Conservation (phyloP, 805 yeast species). For the Middelhovenomyces tepae region DNA sequence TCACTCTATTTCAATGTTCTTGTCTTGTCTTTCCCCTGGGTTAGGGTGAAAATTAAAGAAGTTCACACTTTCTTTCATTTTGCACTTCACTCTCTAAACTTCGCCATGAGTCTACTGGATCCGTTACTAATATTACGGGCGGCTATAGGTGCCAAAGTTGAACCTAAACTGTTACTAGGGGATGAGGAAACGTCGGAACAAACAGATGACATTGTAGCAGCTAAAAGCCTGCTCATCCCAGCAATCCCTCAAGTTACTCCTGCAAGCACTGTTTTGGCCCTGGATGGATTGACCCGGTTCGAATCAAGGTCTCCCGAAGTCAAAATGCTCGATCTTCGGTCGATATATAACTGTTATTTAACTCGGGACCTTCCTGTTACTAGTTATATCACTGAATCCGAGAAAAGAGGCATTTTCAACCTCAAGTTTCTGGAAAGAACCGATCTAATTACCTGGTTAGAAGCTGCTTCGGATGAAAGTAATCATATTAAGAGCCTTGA, state of each 20-base stretch:
- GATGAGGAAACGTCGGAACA: constrained; percentile 16
- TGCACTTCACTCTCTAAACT: too few relatives aligned
- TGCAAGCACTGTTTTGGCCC: constrained; percentile 20
- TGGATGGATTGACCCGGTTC: constrained; percentile 48
- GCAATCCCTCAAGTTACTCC: constrained; percentile 16
- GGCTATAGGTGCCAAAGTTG: constrained; percentile 22
- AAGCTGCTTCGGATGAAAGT: constrained; percentile 55
- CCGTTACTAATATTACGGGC: constrained; percentile 25
- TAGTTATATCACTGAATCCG: constrained; percentile 71
- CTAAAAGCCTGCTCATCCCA: constrained; percentile 26
- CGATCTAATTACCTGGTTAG: constrained; percentile 74
- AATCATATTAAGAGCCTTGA: constrained; percentile 35
- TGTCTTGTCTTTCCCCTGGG: too few relatives aligned
- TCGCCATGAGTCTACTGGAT: constrained; percentile 23
- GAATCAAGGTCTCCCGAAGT: constrained; percentile 15
- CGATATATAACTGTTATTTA: constrained; percentile 71
- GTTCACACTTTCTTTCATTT: too few relatives aligned
- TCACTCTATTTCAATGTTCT: too few relatives aligned
- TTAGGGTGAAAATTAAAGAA: too few relatives aligned
- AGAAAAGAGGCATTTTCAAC: constrained; percentile 51
- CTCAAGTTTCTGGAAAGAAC: constrained; percentile 78
- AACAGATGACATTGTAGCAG: constrained; percentile 32
- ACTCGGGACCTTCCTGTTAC: constrained; percentile 67
- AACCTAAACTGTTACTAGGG: constrained; percentile 19
- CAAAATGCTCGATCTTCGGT: constrained; percentile 35